Evolutionary conservation across 2,329 filamentous ascomycete species (phyloP), one percentile per base, ranked within the genome.

Genomic region (Pezicula carpinea): DNA sequence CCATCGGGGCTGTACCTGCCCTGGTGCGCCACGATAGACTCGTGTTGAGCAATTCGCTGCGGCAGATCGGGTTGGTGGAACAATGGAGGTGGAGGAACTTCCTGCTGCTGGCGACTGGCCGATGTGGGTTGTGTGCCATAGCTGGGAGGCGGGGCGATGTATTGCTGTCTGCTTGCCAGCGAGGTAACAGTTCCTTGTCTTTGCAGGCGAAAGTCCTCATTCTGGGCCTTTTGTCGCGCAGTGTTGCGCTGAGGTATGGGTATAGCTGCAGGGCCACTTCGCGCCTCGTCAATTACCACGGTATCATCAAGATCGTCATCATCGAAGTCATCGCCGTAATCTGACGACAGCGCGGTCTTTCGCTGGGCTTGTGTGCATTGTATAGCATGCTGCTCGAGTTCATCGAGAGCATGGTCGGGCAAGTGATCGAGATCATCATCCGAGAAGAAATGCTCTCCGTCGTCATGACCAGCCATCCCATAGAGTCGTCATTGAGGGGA

Each of bases 341-440:
- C 62, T n/a, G 64, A 66, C 8, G 64, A 66, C 18, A 59, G 54
- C 32, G 56, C 45, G 8, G 45, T 38, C 29, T 57, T 58, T 10
- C 49, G 10, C 29, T 39, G 47, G 18, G 44, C 44, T 46, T 65
- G 63, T 4, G 81, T 84, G 54, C 74, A 74, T 54, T 77, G 76
- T 53, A 84, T 79, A 33, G 82, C 82, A 59, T 77, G 75, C 57
- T 77, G 75, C 60, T 86, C 82, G 52, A 86, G 76, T 60, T 83
- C 79, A 56, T 79, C 72, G 3, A 85, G 67, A 39, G 71, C 70
- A 52, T 75, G 73, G 52, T 75, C 71, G 53, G 80, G 77, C 35
- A 85, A 67, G 34, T 76, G 71, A 62, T 85, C 80, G 55, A 86
- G 71, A 50, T 74, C 80, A 60, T 83, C 81, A 61, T 84, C 82